Base-by-base conservation (phyloP, 148 eudicot genomes). In the Arbutus unedo region DNA sequence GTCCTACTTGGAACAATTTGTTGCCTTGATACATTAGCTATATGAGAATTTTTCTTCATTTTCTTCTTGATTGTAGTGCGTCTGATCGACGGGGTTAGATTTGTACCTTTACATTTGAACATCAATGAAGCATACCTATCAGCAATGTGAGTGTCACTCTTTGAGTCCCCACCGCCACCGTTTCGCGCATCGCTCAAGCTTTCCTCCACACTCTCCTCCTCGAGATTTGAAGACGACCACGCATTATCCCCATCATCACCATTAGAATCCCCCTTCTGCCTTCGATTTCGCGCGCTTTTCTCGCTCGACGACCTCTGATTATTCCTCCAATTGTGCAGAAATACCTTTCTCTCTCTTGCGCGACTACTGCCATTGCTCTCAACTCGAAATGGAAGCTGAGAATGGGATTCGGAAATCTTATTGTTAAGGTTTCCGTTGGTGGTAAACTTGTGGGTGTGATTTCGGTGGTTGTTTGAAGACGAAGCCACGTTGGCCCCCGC, bases 251-350 rank as follows among this genome's bases (percentile, higher is more conserved):
- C 91, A 77, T 84, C 74, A 72, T 78, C 85, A 49, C 53, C 83
- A 68, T 19, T 64, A 55, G 68, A 84, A 71, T 83, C 87, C 53
- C 85, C 87, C 43, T 84, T 89, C 82, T 77, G 43, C 15, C 81
- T 14, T 10, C 51, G 72, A 21, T 43, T 51, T 84, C 21, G 88
- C 76, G 48, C 87, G 84, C 95, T 93, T 82, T 84, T 92, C 82
- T 93, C 94, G 82, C 97, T 90, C 70, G 89, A 91, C 43, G 95
- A 93, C 86, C 86, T 94, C 87, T 92, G 91, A 59, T 54, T 54
- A 64, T 64, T 83, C 89, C 84, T 90, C 99, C 99, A 96, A 82
- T 96, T 96, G 82, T 89, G 90, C 76, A 96, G 80, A 82, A 90
- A 93, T 31, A 93, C 91, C 89, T 89, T 90, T 78, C 83, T 90